Base-by-base conservation (phyloP, 768 basidiomycete species). In the Melanogaster broomeanus region DNA sequence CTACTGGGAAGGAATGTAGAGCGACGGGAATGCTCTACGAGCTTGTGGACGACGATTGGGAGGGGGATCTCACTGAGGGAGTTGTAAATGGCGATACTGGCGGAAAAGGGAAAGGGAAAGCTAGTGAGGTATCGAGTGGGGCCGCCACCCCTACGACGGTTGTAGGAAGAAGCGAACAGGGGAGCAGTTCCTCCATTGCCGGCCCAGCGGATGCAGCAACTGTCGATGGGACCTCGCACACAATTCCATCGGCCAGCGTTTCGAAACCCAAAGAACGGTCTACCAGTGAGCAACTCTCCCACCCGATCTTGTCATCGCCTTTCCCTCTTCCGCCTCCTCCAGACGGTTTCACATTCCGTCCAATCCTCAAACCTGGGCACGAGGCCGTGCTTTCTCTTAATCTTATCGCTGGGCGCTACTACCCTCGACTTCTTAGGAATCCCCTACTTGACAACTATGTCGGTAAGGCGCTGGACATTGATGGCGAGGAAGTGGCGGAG, bases 391-490 rank as follows among this genome's bases (percentile, higher is more conserved):
- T 90, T n/a, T 83, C 83, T 3, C 74, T 92, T 37, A 80, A 82
- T 31, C 72, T 90, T 42, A 76, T 94, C 53, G 82, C 82, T 28
- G 92, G 92, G 28, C 77, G 92, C 49, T 93, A 93, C 65, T 93
- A 93, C 63, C 87, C 90, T 5, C 72, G 76, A 6, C 74, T 93
- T 31, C 75, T 91, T 21, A 62, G 72, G 19, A 88, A 90, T 61
- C 87, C 87, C 1, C 72, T 84, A 31, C 68, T 91, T 18, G 67
- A 66, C 12, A 65, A 70, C 4, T 59, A 58, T 19, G 61, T 87
- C 3, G 60, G 70, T 27, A 60, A 70, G 15, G 79, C 78, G 12
- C 59, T 79, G 38, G 51, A 64, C 31, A 60, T 65, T 11, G 71
- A 74, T 13, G 58, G 66, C 6, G 70, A 67, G n/a, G 72, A 68